These are phyloP conservation scores for Globisporangium orthogonon DNA, from an alignment of 352 stramenopile genomes.

Conservation along the genomic window DNA sequence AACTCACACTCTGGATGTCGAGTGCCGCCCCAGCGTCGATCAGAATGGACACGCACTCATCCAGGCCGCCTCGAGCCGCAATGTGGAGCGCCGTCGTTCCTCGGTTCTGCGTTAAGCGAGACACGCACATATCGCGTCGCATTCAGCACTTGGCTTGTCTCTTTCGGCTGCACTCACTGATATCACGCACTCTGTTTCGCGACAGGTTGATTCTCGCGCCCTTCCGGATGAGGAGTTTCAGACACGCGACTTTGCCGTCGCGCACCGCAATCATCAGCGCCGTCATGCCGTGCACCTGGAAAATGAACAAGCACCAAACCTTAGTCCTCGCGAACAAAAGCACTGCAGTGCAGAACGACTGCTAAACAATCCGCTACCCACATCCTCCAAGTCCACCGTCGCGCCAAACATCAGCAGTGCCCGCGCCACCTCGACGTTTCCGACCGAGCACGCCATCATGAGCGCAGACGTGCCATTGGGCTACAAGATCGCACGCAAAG, in stretches of 20 bases:
- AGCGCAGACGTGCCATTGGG: slow-evolving; percentile 72
- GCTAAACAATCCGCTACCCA: slow-evolving; percentile 13
- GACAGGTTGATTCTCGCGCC: slow-evolving; percentile 78
- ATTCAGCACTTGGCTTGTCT: not conserved
- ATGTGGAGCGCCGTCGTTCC: slow-evolving; percentile 81
- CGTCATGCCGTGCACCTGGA: slow-evolving; percentile 73
- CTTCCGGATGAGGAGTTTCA: slow-evolving; percentile 75
- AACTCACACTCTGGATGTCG: slow-evolving; percentile 71
- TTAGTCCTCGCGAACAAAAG: not conserved
- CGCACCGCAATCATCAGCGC: slow-evolving; percentile 77
- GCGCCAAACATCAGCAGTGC: slow-evolving; percentile 83
- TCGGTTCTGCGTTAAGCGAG: slow-evolving; percentile 37
- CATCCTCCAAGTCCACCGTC: slow-evolving; percentile 80
- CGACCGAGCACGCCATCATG: slow-evolving; percentile 82
- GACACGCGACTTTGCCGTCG: slow-evolving; percentile 53
- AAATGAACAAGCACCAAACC: not conserved
- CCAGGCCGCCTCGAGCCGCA: slow-evolving; percentile 60
- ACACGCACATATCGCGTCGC: not conserved
- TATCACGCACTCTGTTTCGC: slow-evolving; percentile 55
- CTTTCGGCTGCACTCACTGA: not conserved
- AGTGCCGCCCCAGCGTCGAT: slow-evolving; percentile 60
- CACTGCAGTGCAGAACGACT: not conserved
- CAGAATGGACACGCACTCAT: slow-evolving; percentile 70
- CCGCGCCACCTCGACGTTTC: slow-evolving; percentile 78
- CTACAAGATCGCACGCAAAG: slow-evolving; percentile 17